These are phyloP conservation scores for Rhizopogon rudus DNA, from an alignment of 768 basidiomycete genomes.

Conservation along the genomic window DNA sequence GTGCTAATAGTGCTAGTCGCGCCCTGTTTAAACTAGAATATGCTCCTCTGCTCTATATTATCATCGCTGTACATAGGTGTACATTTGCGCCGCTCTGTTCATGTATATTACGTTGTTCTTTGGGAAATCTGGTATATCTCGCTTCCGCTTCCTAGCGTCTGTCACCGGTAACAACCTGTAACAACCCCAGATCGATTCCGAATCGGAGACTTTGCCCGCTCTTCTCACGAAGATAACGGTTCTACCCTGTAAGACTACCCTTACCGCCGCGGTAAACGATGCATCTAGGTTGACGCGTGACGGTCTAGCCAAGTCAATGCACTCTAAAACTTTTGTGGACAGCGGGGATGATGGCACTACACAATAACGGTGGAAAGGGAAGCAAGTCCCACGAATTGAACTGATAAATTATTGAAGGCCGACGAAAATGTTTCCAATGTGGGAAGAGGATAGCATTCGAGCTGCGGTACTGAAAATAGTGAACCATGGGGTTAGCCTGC, in stretches of 20 bases:
- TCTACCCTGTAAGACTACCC: no score
- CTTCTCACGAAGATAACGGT: not conserved
- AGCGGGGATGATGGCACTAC: constrained; percentile 1
- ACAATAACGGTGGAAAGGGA: constrained; percentile 12
- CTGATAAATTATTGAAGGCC: constrained; percentile 64
- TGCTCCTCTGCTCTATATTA: constrained; percentile 10
- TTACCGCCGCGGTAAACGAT: not conserved
- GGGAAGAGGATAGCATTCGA: constrained; percentile 47
- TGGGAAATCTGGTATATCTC: constrained; percentile 4
- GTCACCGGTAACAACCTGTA: not conserved
- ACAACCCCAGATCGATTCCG: not conserved
- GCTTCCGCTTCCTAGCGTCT: not conserved
- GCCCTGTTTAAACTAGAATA: constrained; percentile 26
- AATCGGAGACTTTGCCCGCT: not conserved
- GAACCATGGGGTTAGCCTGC: constrained; percentile 8
- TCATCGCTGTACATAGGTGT: constrained; percentile 12
- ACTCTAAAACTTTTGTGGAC: not conserved
- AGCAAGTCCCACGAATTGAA: constrained; percentile 40
- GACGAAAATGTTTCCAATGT: constrained; percentile 44
- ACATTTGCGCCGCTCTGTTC: constrained; percentile 23
- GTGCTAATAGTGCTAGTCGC: constrained; percentile 30
- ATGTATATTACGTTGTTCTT: constrained; percentile 20
- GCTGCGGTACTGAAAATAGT: constrained; percentile 34
- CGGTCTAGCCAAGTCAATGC: not conserved
- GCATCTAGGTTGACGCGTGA: no score